Conservation (phyloP, 1,284 basidiomycete genomes). For the Puccinia brachypodii region DNA sequence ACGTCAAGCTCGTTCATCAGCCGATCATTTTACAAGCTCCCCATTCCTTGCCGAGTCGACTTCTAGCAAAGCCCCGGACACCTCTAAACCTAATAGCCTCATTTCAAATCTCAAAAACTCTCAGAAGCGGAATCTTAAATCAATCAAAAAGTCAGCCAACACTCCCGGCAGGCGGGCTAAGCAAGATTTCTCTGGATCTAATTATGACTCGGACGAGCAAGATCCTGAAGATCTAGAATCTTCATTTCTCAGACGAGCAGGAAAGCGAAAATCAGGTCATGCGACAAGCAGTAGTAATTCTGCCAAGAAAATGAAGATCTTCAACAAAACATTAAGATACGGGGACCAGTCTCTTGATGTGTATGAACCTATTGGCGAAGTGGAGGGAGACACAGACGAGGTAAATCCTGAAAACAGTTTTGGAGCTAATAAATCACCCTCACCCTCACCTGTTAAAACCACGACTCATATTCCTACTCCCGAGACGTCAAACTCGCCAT, state of each 20-base stretch:
- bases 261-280: not conserved
- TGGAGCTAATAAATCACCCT: conserved; percentile 25
- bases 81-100: not conserved
- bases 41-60: not conserved
- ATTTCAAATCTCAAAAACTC: not conserved
- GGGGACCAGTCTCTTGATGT: not conserved
- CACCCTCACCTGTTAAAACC: conserved; percentile 32
- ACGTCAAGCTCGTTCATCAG: not conserved
- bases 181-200: not conserved
- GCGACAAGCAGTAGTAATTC: not conserved
- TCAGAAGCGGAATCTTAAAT: conserved; percentile 10
- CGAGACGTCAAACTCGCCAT: conserved; percentile 11
- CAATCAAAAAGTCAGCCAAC: conserved; percentile 15
- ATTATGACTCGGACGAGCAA: not conserved
- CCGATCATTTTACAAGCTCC: not conserved
- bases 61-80: not conserved
- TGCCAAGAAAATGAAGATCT: conserved; percentile 8
- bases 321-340: not conserved
- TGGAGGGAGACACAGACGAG: not conserved
- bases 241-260: not conserved
- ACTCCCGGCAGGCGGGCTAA: conserved; percentile 40
- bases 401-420: conserved; percentile 20
- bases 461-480: conserved; percentile 3
- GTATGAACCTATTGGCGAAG: not conserved
- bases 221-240: not conserved